Evolutionary conservation across 2,329 filamentous ascomycete genomes (phyloP).

Genomic region (Dothideomycetidae sp.): DNA sequence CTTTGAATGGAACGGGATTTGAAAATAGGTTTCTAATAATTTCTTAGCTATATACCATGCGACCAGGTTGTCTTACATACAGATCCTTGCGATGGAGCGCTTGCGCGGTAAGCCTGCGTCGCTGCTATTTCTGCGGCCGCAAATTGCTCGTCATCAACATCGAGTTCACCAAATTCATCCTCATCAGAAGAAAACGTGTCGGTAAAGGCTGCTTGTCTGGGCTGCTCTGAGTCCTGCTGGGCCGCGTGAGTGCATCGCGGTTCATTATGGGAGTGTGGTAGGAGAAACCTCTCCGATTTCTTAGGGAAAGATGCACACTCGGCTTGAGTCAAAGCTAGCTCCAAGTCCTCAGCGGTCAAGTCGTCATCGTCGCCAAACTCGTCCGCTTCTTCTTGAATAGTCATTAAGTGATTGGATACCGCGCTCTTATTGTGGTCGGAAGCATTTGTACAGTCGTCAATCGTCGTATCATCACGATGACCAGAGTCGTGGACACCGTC

Average conservation of each 20-base stretch:
- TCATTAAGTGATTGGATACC: conserved; percentile 6
- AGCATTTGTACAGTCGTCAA: conserved; percentile 1
- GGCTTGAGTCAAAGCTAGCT: conserved; percentile 25
- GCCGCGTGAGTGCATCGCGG: not conserved
- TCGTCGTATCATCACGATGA: conserved; percentile 7
- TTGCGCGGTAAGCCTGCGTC: conserved; percentile 47
- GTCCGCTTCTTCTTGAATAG: conserved; percentile 21
- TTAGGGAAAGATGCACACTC: conserved; percentile 4
- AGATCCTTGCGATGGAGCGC: conserved; percentile 24
- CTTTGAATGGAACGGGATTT: conserved; percentile 68
- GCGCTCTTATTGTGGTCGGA: not conserved
- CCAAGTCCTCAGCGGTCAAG: conserved; percentile 42
- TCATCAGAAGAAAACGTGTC: conserved; percentile 26
- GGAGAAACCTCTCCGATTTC: not conserved
- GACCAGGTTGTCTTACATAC: conserved; percentile 37
- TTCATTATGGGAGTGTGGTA: not conserved
- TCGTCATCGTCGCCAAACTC: conserved; percentile 36
- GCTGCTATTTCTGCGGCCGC: conserved; percentile 55
- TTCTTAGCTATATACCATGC: conserved; percentile 13
- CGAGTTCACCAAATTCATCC: conserved; percentile 59
- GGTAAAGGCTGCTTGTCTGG: conserved; percentile 3
- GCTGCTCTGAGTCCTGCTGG: conserved; percentile 1
- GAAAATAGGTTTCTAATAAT: conserved; percentile 44
- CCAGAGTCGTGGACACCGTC: conserved; percentile 5
- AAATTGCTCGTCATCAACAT: conserved; percentile 57